Base-by-base conservation (phyloP, 1,139 yeast species). In the Taphrina wiesneri region DNA sequence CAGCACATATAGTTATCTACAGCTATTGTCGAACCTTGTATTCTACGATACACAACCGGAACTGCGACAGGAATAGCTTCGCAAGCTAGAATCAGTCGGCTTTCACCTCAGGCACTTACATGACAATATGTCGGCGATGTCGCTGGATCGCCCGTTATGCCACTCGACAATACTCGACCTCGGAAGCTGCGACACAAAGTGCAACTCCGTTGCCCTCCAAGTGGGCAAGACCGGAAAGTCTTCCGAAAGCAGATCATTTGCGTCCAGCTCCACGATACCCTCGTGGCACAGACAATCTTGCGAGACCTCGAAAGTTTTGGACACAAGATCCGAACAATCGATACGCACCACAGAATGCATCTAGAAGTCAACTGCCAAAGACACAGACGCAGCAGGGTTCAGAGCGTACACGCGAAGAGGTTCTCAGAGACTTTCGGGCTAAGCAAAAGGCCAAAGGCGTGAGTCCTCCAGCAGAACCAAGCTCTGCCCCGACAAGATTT, bases 181-280 rank as follows among this genome's bases (percentile, higher is more conserved):
- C 36, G 34, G 17, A n/a, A 15, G 21, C 32, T 11, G 28, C 43
- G 23, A 59, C 54, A 43, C 41, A 51, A 17, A 25, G n/a, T 17
- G 30, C 41, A 23, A 11, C 47, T 4, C 32, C 56, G 15, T 32
- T 34, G 39, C 63, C 63, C 7, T 46, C 63, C 3, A 60, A 60
- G 28, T 60, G 64, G 64, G 64, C 64, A 4, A 19, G 49, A 21
- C 49, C 49, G 11, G 13, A 45, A 21, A 21, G 28, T n/a, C 49
- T 45, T 2, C 28, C 49, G 13, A 21, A 21, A 23, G 28, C 49
- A 21, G 28, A 45, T 5, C 9, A 23, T 4, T 11, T 45, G 11
- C 49, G 28, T 9, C 49, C 49, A 28, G 4, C 28, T 17, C 28
- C 49, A 28, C 25, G 49, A 21, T 7, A 45, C 2, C 49, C 49